phyloP scores from a whole-genome alignment of 2,329 filamentous ascomycete genomes.

The Pseudocercospora fuligena region DNA sequence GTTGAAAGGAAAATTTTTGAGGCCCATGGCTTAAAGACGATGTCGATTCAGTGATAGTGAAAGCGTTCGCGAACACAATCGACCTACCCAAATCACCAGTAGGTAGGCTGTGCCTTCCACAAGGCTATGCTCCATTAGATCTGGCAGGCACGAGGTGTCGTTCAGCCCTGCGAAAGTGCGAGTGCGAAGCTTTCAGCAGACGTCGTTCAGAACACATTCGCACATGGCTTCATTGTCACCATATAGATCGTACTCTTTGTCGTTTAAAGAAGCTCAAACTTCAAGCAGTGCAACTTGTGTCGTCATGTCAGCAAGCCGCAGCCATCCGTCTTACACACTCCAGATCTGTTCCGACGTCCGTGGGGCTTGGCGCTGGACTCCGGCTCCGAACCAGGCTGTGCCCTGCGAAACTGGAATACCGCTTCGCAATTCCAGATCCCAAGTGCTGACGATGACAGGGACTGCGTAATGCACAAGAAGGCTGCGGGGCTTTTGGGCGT shows the following conservation, averaged over 20 bases:
- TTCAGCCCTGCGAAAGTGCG: background rate
- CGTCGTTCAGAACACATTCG: background rate
- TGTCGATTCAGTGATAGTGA: background rate
- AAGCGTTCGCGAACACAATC: background rate
- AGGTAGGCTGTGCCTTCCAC: background rate
- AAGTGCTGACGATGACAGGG: slow-evolving; percentile 6
- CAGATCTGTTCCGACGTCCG: background rate
- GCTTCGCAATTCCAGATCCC: background rate
- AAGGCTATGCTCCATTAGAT: background rate
- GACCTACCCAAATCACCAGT: background rate
- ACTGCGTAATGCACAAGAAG: slow-evolving; percentile 1
- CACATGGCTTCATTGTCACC: background rate
- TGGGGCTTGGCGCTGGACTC: background rate
- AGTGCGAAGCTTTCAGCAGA: background rate
- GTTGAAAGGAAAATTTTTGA: no score
- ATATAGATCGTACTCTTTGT: background rate
- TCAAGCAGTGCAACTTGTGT: background rate
- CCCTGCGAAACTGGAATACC: background rate
- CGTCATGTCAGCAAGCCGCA: background rate
- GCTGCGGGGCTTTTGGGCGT: background rate
- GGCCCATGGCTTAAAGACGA: no score
- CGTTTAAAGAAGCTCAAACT: background rate
- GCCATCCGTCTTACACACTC: background rate
- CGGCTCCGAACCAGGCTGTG: slow-evolving; percentile 4
- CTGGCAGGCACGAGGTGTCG: background rate